Percentiles rank a stretch among this genome's conserved stretches.
phyloP scores from a whole-genome alignment of 2,329 filamentous ascomycete genomes.

The Emmonsia crescens region DNA sequence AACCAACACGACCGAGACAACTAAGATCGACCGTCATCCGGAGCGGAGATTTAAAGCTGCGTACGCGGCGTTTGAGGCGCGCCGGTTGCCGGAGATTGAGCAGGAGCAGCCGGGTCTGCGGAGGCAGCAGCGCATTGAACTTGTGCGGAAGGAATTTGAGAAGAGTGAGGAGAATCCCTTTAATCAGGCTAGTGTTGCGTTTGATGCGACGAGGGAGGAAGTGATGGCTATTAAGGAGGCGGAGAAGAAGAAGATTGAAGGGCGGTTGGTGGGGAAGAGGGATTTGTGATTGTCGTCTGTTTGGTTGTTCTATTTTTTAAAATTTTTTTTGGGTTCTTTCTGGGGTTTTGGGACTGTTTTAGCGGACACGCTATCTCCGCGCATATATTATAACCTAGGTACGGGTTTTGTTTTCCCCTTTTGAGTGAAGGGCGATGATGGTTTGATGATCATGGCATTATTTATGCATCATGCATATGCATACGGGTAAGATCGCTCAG shows the following conservation, averaged over 20 bases:
- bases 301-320: neutral
- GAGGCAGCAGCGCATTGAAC: constrained; percentile 71
- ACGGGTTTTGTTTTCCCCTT: neutral
- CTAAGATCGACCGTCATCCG: constrained; percentile 78
- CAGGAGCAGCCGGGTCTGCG: constrained; percentile 69
- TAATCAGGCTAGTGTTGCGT: constrained; percentile 67
- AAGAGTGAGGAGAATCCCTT: constrained; percentile 92
- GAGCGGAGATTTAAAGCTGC: constrained; percentile 81
- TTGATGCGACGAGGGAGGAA: constrained; percentile 72
- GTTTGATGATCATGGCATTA: neutral
- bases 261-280: constrained; percentile 39
- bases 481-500: neutral
- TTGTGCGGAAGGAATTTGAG: constrained; percentile 85
- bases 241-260: constrained; percentile 67
- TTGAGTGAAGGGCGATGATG: neutral
- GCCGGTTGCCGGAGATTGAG: constrained; percentile 74
- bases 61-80: constrained; percentile 70
- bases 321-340: constrained; percentile 11
- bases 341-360: neutral
- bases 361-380: neutral
- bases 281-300: constrained; percentile 17
- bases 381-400: neutral
- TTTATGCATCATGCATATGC: neutral
- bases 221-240: constrained; percentile 52
- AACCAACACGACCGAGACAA: constrained; percentile 44